A percentile compares a stretch with the other conserved stretches of the same genome.
phyloP scores from a whole-genome alignment of 2,329 filamentous ascomycete species.

The Penicillium decumbens region DNA sequence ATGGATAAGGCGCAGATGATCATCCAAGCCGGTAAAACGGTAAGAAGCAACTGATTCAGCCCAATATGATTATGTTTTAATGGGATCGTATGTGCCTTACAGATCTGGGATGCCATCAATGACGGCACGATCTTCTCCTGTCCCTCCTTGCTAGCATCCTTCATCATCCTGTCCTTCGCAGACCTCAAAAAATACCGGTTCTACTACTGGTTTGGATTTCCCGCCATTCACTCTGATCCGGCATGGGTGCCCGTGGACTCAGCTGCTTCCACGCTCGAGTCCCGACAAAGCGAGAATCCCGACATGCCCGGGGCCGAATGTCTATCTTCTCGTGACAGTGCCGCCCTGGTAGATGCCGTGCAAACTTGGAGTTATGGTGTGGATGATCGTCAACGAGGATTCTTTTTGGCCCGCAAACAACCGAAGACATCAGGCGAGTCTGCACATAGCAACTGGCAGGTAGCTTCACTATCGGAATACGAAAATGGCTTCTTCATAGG shows the following conservation, averaged over 20 bases:
- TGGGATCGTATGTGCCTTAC: slow-evolving; percentile 11
- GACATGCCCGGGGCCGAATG: slow-evolving; percentile 23
- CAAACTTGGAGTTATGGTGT: slow-evolving; percentile 82
- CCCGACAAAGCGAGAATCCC: slow-evolving; percentile 2
- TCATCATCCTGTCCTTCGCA: slow-evolving; percentile 84
- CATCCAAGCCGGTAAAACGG: slow-evolving; percentile 71
- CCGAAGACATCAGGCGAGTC: slow-evolving; percentile 8
- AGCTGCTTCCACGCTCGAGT: slow-evolving; percentile 23
- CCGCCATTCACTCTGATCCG: slow-evolving; percentile 83
- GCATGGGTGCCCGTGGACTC: slow-evolving; percentile 62
- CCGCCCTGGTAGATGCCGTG: slow-evolving; percentile 71
- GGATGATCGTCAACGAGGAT: slow-evolving; percentile 82
- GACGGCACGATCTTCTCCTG: slow-evolving; percentile 95
- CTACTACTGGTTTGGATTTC: slow-evolving; percentile 97
- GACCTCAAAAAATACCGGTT: slow-evolving; percentile 97
- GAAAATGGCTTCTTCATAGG: slow-evolving; percentile 83
- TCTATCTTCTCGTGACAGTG: slow-evolving; percentile 66
- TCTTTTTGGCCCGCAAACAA: slow-evolving; percentile 75
- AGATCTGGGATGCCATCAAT: slow-evolving; percentile 97
- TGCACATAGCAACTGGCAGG: slow-evolving; percentile 55
- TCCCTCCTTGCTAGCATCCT: slow-evolving; percentile 84
- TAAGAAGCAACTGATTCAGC: slow-evolving; percentile 37
- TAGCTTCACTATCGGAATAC: slow-evolving; percentile 70
- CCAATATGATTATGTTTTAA: background rate
- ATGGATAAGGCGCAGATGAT: slow-evolving; percentile 75